Percentiles rank a stretch among this genome's conserved stretches.
Conservation (phyloP, 2,329 filamentous ascomycete genomes). For the Diaporthe nobilis region DNA sequence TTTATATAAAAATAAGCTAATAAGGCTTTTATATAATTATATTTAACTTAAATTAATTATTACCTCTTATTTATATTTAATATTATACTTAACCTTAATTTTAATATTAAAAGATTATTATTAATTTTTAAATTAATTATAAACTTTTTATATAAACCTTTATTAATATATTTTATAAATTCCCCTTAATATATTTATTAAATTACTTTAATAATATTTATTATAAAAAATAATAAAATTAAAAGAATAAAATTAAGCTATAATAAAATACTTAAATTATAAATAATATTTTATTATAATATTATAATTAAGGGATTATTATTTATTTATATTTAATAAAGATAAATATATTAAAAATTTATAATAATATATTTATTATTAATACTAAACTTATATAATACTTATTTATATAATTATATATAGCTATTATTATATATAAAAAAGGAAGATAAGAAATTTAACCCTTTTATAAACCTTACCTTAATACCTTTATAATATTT, state of each 20-base stretch:
- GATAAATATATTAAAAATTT: no score
- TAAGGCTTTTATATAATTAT: neutral
- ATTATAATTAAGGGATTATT: neutral
- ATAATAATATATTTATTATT: no score
- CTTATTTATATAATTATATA: neutral
- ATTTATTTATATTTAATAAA: neutral
- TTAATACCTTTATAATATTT: neutral
- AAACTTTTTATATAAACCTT: neutral
- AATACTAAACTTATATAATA: no score
- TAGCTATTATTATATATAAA: neutral
- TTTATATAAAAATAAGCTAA: neutral
- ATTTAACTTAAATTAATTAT: neutral
- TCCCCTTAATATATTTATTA: neutral
- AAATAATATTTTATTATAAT: neutral
- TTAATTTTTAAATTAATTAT: neutral
- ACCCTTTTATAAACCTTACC: neutral
- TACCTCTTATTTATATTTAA: neutral
- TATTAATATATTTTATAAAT: neutral
- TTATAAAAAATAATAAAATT: no score
- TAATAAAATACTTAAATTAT: neutral
- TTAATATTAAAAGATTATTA: neutral
- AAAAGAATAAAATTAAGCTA: fast-evolving
- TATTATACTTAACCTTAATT: neutral
- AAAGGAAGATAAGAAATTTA: neutral
- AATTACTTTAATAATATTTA: neutral